phyloP scores from a whole-genome alignment of 352 stramenopile species.

The Phytophthora sp. region DNA sequence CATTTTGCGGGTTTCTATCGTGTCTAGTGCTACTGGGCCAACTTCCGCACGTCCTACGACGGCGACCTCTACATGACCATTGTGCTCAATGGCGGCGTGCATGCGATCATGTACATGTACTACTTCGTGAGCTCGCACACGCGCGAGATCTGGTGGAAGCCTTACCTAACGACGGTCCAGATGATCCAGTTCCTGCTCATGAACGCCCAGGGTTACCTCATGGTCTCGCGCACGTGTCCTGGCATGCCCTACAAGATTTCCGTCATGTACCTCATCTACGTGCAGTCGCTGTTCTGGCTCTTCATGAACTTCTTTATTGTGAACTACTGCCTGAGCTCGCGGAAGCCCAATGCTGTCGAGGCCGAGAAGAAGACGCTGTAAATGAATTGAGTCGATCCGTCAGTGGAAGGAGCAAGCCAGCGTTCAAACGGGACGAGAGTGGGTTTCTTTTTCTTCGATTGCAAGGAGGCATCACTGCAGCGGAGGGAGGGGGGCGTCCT shows the following conservation, averaged over 20 bases:
- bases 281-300: conserved; percentile 92
- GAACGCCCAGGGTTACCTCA: conserved; percentile 46
- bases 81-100: conserved; percentile 96
- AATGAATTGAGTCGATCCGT: conserved; percentile 35
- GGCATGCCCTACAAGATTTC: conserved; percentile 51
- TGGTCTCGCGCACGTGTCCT: conserved; percentile 46
- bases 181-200: conserved; percentile 65
- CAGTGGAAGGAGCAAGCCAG: conserved; percentile 35
- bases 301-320: conserved; percentile 97
- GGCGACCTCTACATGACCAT: conserved; percentile 97
- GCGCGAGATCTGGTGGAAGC: conserved; percentile 97
- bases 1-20: conserved; percentile 7
- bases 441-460: conserved; percentile 8
- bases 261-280: conserved; percentile 51
- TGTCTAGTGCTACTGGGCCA: conserved; percentile 91
- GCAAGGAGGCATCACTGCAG: conserved; percentile 6
- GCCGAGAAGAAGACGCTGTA: conserved; percentile 50
- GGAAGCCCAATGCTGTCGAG: conserved; percentile 39
- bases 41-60: conserved; percentile 93
- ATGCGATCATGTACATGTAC: conserved; percentile 99
- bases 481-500: conserved; percentile 2
- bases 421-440: conserved; percentile 1
- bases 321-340: conserved; percentile 79
- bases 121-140: conserved; percentile 98
- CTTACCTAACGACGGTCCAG: conserved; percentile 94